Evolutionary conservation across 768 basidiomycete species (phyloP).

Genomic region (Fomitopsis pulvina): DNA sequence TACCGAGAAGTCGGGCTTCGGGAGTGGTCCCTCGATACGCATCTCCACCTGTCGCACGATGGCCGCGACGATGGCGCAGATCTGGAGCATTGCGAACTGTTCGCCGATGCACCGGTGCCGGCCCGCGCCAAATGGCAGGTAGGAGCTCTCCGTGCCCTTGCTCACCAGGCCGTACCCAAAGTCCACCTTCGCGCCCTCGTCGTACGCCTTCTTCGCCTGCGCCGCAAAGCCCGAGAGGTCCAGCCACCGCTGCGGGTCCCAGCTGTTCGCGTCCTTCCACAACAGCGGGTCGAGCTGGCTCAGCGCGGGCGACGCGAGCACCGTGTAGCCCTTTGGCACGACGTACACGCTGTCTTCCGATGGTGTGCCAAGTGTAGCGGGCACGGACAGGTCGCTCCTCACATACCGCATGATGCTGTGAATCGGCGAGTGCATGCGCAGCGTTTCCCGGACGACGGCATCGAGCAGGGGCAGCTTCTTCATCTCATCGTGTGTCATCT

Average conservation of each 20-base stretch:
- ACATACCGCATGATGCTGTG: constrained; percentile 95
- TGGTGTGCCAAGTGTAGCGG: constrained; percentile 72
- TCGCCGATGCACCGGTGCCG: constrained; percentile 94
- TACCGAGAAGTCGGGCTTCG: constrained; percentile 87
- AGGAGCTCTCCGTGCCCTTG: constrained; percentile 94
- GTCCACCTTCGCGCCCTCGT: constrained; percentile 84
- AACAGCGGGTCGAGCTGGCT: constrained; percentile 80
- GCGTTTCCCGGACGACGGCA: constrained; percentile 87
- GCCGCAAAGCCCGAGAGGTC: constrained; percentile 80
- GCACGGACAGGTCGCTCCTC: constrained; percentile 77
- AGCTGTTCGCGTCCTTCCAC: constrained; percentile 67
- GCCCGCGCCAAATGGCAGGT: constrained; percentile 97
- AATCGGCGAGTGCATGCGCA: constrained; percentile 91
- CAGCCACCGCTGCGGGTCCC: constrained; percentile 83
- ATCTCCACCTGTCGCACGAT: constrained; percentile 75
- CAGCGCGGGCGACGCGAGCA: constrained; percentile 84
- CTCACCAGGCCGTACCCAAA: constrained; percentile 94
- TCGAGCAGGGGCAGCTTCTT: constrained; percentile 80
- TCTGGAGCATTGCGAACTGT: constrained; percentile 89
- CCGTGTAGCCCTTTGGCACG: constrained; percentile 84
- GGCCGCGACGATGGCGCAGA: constrained; percentile 76
- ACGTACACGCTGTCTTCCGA: constrained; percentile 70
- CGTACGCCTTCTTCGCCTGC: constrained; percentile 71
- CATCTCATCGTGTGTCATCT: constrained; percentile 82
- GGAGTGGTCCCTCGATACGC: constrained; percentile 59